Conservation (phyloP, 257 asterid genomes). For the Solanum chaucha region DNA sequence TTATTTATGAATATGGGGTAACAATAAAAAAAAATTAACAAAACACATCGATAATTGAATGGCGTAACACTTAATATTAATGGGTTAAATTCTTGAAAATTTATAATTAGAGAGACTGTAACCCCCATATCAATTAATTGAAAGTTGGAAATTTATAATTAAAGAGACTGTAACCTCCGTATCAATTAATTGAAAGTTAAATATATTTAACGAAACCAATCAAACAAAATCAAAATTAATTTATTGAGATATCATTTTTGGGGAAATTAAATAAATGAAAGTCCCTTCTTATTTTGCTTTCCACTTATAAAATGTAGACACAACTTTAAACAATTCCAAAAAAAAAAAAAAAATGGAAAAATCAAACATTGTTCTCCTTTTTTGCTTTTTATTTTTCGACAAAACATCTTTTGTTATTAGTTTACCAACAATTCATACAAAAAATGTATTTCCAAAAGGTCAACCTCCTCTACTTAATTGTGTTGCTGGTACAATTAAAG, state of each 20-base stretch:
- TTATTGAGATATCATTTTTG: background rate
- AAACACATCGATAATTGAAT: too few relatives aligned
- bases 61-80: too few relatives aligned
- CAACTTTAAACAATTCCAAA: background rate
- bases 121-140: too few relatives aligned
- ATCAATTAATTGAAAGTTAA: too few relatives aligned
- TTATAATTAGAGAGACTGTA: too few relatives aligned
- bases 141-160: too few relatives aligned
- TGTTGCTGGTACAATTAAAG: background rate
- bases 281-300: background rate
- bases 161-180: too few relatives aligned
- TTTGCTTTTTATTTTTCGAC: background rate
- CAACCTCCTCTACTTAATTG: background rate
- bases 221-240: background rate
- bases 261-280: background rate
- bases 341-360: background rate
- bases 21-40: too few relatives aligned
- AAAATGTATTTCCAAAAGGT: background rate
- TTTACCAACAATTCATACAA: background rate
- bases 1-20: too few relatives aligned
- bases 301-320: background rate
- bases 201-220: too few relatives aligned
- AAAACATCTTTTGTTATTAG: background rate
- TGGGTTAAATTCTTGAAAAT: too few relatives aligned
- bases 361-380: background rate